Base-by-base conservation (phyloP, 805 yeast species). In the Kodamaea jinghongensis region DNA sequence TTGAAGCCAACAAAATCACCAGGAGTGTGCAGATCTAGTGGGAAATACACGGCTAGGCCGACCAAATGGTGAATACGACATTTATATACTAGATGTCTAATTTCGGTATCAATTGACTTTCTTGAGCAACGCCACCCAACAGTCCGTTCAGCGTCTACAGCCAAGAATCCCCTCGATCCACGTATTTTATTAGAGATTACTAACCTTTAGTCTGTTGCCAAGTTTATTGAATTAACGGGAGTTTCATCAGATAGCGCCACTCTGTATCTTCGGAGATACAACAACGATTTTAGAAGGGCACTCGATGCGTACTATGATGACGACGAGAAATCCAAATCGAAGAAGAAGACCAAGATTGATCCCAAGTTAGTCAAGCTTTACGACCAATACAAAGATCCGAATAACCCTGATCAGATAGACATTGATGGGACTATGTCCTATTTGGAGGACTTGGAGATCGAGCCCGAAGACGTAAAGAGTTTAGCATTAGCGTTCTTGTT, bases 341-440 rank as follows among this genome's bases (percentile, higher is more conserved):
- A 27, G 1, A 25, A 28, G 35, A 22, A 46, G 34, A 31, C 31
- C 29, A 31, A 31, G 15, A 14, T 32, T 3, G 30, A 37, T 23
- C 39, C 51, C 4, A 41, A 48, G 23, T 45, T 74, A 28, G 49
- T 49, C 12, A 49, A 47, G 0, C 14, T 75, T 1, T 75, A 62
- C 46, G 55, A 67, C 26, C 47, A 54, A 35, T 68, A 66, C 46
- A 44, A 47, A 33, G 67, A 61, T 37, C 46, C 53, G 9, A 55
- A 54, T 0, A 54, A 57, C 10, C 60, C 55, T 1, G 58, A 64
- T 9, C 51, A 43, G 30, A 86, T 89, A 28, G 91, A 81, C 17
- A 70, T 86, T 7, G 93, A 87, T 42, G 96, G 96, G 0, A 83
- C 96, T 0, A 58, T 90, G 7, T 48, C 55, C 28, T 86, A 81